Evolutionary conservation across 352 stramenopile species (phyloP).

Genomic region (Phytophthora litchii): DNA sequence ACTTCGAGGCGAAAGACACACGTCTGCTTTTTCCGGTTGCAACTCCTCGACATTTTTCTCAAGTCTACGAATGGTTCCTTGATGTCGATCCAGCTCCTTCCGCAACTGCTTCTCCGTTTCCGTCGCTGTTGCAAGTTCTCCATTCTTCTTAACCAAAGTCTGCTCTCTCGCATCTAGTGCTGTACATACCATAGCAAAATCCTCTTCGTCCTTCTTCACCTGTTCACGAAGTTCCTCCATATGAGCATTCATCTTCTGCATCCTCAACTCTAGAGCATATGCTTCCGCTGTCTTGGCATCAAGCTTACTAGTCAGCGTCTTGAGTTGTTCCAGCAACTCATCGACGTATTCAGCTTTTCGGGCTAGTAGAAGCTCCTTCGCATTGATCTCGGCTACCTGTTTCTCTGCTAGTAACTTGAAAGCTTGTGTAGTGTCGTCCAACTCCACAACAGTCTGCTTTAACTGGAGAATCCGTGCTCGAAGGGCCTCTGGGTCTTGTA

Average conservation of each 20-base stretch:
- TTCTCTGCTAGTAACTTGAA: conserved; percentile 66
- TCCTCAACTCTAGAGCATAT: conserved; percentile 19
- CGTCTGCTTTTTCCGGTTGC: conserved; percentile 53
- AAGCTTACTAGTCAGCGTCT: conserved; percentile 15
- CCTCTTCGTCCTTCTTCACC: conserved; percentile 66
- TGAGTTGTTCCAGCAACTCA: conserved; percentile 58
- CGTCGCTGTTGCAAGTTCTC: conserved; percentile 31
- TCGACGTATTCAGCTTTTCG: conserved; percentile 70
- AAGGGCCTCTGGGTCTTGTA: conserved; percentile 4
- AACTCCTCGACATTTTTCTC: conserved; percentile 55
- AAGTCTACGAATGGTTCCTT: conserved; percentile 43
- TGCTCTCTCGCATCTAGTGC: conserved; percentile 59
- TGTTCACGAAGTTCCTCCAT: conserved; percentile 51
- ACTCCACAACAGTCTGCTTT: conserved; percentile 19
- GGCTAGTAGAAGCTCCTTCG: conserved; percentile 64
- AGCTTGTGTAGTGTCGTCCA: conserved; percentile 34
- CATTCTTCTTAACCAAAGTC: conserved; percentile 40
- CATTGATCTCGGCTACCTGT: conserved; percentile 67
- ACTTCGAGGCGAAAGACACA: conserved; percentile 72
- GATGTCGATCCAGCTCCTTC: conserved; percentile 51
- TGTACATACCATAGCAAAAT: conserved; percentile 67
- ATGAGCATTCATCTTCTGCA: conserved; percentile 30
- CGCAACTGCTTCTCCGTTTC: conserved; percentile 46
- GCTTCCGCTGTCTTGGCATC: conserved; percentile 23
- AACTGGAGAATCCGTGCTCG: conserved; percentile 20